Base-by-base conservation (phyloP, 768 basidiomycete species). In the Boletellus sp. region DNA sequence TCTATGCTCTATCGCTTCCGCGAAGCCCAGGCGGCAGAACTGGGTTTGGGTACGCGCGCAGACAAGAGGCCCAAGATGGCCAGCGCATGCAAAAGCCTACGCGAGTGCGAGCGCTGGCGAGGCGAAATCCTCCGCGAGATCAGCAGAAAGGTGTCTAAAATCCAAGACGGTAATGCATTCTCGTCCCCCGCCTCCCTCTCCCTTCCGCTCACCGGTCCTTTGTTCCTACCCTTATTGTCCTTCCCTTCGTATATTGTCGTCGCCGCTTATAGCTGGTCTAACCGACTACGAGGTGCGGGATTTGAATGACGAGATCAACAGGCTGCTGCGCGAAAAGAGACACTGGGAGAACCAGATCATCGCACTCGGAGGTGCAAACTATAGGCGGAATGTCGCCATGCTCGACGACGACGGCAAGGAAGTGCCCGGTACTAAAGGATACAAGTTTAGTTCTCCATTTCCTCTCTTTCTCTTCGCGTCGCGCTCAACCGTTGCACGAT, bases 291-390 rank as follows among this genome's bases (percentile, higher is more conserved):
- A 97, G 72, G 84, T 94, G 41, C 84, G 95, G 24, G 95, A 97
- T 66, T 62, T 97, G 37, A 99, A 99, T 65, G 94, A 98, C 67
- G 94, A 97, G 62, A 99, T 99, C 56, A 99, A 98, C 76, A 90
- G 86, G 63, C 73, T 96, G 13, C 73, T 99, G 78, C 80, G 95
- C 31, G 95, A 99, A 72, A 97, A 98, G 67, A 72, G 87, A 37
- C 94, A 97, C 69, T 98, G 93, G 91, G 95, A 98, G 73, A 94
- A 94, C 58, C 94, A 96, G 67, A 96, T 98, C 44, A 87, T 97
- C n/a, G 85, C 85, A 6, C 74, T 97, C 1, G 94, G 94, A 40
- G 95, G 95, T 54, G 95, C 94, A 19, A 99, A 97, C 65, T 98
- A 97, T 67, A 78, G 91, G 60, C 76, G 95, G 45, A 96, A 93